Evolutionary conservation across 192 early-diverging fungal species (phyloP).

Genomic region (Rhizophlyctis rosea): DNA sequence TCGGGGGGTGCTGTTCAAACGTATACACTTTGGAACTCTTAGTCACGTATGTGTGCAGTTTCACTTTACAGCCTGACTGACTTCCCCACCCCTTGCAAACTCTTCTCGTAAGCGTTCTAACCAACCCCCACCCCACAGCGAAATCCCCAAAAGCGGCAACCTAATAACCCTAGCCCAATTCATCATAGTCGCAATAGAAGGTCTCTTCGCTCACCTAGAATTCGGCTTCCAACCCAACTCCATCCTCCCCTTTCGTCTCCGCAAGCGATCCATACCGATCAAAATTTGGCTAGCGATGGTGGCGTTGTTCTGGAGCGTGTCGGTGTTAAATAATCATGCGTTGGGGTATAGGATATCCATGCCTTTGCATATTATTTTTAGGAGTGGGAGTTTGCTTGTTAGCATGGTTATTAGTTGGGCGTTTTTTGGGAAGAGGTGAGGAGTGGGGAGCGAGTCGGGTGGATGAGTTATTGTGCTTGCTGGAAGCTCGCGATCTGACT

Average conservation of each 20-base stretch:
- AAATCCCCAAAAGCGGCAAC: conserved; percentile 60
- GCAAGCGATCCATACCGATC: conserved; percentile 60
- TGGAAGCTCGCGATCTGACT: too few species aligned
- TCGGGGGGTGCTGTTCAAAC: conserved; percentile 83
- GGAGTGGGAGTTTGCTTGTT: conserved; percentile 76
- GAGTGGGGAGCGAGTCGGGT: too few species aligned
- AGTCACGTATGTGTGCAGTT: conserved; percentile 29
- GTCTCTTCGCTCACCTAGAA: conserved; percentile 58
- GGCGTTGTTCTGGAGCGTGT: conserved; percentile 70
- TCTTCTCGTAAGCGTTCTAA: background rate
- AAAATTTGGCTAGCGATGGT: conserved; percentile 73
- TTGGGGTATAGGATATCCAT: conserved; percentile 78
- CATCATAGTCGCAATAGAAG: conserved; percentile 69
- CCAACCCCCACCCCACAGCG: conserved; percentile 13
- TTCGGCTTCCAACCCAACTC: conserved; percentile 29
- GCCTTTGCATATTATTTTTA: conserved; percentile 88
- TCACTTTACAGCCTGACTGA: background rate
- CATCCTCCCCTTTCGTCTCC: conserved; percentile 10
- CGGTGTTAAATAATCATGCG: conserved; percentile 79
- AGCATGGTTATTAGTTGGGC: conserved; percentile 65
- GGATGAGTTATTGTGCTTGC: too few species aligned
- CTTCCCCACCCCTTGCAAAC: background rate
- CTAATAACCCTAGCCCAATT: conserved; percentile 85
- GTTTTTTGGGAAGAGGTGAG: conserved; percentile 62
- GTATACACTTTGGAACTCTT: conserved; percentile 74